A percentile compares a stretch with the other conserved stretches of the same genome.
These are phyloP conservation scores for Penicillium crystallinum DNA, from an alignment of 495 filamentous ascomycete species.

Conservation along the genomic window DNA sequence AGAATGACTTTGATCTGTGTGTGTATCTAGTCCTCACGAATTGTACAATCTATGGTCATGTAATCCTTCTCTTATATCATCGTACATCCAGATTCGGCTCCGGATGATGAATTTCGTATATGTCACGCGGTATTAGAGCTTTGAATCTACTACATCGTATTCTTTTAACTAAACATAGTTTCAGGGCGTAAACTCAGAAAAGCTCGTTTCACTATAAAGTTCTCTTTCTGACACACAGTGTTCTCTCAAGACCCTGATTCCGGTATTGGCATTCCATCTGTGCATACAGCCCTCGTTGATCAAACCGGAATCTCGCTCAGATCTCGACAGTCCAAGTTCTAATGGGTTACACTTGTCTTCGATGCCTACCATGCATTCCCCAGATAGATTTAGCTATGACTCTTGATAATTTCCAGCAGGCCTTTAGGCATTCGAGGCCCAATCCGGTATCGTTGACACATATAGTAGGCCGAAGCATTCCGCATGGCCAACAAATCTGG, in stretches of 20 bases:
- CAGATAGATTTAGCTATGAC: background rate
- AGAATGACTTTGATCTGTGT: no score
- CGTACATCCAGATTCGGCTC: background rate
- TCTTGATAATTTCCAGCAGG: background rate
- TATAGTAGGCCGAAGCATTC: background rate
- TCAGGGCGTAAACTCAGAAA: background rate
- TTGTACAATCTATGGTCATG: background rate
- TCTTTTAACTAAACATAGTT: background rate
- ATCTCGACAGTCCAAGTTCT: background rate
- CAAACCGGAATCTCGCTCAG: background rate
- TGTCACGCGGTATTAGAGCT: background rate
- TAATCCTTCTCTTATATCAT: background rate
- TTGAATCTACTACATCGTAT: background rate
- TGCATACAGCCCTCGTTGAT: background rate
- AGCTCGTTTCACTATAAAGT: background rate
- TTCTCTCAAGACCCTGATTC: background rate
- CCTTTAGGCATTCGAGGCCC: background rate
- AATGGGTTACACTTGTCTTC: background rate
- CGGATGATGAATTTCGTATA: no score
- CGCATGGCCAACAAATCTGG: slow-evolving; percentile 2
- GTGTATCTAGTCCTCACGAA: background rate
- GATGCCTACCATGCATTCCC: background rate
- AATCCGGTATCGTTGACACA: background rate
- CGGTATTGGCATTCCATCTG: background rate
- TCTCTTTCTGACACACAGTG: background rate